Evolutionary conservation across 129 eudicot genomes (phyloP).

Genomic region (Centella asiatica): DNA sequence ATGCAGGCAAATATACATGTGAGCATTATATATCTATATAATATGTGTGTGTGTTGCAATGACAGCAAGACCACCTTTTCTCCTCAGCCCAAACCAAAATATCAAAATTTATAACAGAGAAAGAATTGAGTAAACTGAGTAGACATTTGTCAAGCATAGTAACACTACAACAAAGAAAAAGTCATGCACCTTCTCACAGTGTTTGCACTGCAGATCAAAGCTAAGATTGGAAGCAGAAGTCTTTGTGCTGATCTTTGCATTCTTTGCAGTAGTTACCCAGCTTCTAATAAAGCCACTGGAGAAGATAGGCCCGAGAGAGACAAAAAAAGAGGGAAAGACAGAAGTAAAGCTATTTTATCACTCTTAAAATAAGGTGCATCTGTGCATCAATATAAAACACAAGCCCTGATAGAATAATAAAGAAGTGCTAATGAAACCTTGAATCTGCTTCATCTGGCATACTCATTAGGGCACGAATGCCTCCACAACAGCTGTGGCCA

Average conservation of each 20-base stretch:
- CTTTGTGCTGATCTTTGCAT: conserved; percentile 40
- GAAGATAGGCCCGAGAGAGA: not conserved
- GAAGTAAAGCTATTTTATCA: too few species aligned
- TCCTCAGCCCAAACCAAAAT: conserved; percentile 4
- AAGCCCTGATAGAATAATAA: not conserved
- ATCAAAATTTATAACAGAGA: too few species aligned
- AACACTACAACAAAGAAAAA: not conserved
- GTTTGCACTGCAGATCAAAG: conserved; percentile 47
- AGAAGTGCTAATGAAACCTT: conserved; percentile 31
- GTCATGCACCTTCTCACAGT: conserved; percentile 43
- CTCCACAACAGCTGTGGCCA: conserved; percentile 98
- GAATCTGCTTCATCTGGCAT: conserved; percentile 63
- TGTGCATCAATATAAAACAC: too few species aligned
- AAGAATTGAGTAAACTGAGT: not conserved
- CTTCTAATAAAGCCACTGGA: conserved; percentile 46
- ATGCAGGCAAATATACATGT: too few species aligned
- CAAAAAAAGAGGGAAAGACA: not conserved
- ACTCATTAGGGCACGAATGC: conserved; percentile 88
- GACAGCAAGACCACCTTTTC: not conserved
- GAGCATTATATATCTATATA: not conserved
- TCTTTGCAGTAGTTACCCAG: conserved; percentile 43
- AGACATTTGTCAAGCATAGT: not conserved
- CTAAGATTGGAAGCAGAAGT: conserved; percentile 40
- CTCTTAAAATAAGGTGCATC: too few species aligned
- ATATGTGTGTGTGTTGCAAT: too few species aligned